phyloP scores from a whole-genome alignment of 2,329 filamentous ascomycete species.

The Cercospora zeina region DNA sequence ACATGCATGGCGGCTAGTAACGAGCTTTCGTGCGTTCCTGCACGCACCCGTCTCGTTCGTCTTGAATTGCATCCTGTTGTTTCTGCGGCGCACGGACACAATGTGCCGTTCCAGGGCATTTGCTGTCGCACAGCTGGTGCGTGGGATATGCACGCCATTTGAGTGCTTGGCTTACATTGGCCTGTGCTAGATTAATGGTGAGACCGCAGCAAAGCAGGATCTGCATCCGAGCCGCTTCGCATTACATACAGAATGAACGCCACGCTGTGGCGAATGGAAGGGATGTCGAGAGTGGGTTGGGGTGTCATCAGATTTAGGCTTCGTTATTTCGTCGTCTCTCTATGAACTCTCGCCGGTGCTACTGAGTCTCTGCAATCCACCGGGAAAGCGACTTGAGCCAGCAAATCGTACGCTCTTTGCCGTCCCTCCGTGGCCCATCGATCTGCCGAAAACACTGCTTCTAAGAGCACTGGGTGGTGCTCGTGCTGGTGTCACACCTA shows the following conservation, averaged over 20 bases:
- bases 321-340: neutral
- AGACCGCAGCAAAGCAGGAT: neutral
- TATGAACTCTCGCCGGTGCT: conserved; percentile 22
- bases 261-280: neutral
- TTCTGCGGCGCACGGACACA: conserved; percentile 2
- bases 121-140: conserved; percentile 11
- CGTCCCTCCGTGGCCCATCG: conserved; percentile 25
- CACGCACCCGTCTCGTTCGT: conserved; percentile 2
- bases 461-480: conserved; percentile 30
- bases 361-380: conserved; percentile 19
- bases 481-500: conserved; percentile 25
- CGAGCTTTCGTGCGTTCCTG: conserved; percentile 7
- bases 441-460: conserved; percentile 27
- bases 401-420: conserved; percentile 34
- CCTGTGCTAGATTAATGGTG: neutral
- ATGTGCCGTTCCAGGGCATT: neutral
- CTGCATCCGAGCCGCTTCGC: neutral
- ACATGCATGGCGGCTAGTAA: neutral
- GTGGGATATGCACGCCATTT: conserved; percentile 12
- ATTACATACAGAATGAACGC: neutral
- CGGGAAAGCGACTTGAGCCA: conserved; percentile 26
- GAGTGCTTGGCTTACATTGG: neutral
- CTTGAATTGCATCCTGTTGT: conserved; percentile 5
- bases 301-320: neutral
- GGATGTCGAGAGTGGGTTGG: neutral